Conservation (phyloP, 495 filamentous ascomycete species). For the Tuber aestivum region DNA sequence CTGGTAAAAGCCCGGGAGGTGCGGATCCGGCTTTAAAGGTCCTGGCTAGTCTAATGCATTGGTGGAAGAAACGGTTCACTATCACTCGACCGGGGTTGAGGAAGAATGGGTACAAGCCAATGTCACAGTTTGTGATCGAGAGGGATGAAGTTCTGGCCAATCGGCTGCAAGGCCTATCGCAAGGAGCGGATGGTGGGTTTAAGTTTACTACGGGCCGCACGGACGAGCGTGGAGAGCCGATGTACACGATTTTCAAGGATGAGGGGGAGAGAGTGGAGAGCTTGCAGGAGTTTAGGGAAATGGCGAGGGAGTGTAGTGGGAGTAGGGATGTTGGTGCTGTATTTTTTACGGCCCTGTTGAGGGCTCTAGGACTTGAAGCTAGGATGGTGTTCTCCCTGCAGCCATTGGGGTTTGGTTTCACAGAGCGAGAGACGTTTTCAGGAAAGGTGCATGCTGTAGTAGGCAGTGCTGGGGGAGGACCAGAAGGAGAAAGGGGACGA, state of each 20-base stretch:
- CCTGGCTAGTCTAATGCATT: constrained; percentile 66
- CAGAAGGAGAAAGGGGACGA: constrained; percentile 39
- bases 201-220: constrained; percentile 29
- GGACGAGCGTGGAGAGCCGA: constrained; percentile 10
- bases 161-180: not conserved
- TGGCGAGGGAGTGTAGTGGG: constrained; percentile 66
- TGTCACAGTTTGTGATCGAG: constrained; percentile 61
- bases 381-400: constrained; percentile 79
- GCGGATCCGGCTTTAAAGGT: constrained; percentile 79
- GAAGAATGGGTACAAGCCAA: constrained; percentile 78
- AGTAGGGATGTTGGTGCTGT: constrained; percentile 84
- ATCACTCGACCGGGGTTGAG: constrained; percentile 74
- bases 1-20: constrained; percentile 57
- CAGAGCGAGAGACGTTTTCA: constrained; percentile 66
- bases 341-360: constrained; percentile 82
- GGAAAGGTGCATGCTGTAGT: constrained; percentile 40
- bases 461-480: constrained; percentile 14
- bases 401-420: constrained; percentile 85
- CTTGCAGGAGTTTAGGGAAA: constrained; percentile 60
- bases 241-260: constrained; percentile 21
- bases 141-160: constrained; percentile 44
- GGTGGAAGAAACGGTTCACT: constrained; percentile 81
- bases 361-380: constrained; percentile 73
- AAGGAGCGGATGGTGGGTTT: constrained; percentile 29
- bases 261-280: constrained; percentile 57